Conservation (phyloP, 2,329 filamentous ascomycete species). For the Sclerotinia minor region DNA sequence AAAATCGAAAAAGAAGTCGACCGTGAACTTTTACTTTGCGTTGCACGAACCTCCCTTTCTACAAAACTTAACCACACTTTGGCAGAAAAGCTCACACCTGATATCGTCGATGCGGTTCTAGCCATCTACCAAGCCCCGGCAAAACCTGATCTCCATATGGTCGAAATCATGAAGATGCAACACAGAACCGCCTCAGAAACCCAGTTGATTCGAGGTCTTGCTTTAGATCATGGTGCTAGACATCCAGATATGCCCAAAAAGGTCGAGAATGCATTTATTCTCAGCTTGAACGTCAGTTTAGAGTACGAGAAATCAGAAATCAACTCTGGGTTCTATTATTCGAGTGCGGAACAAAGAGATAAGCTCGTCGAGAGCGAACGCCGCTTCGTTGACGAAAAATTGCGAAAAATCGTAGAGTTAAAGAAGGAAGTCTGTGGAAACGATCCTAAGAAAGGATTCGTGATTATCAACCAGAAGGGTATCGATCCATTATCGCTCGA, state of each 20-base stretch:
- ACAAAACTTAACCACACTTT: slow-evolving; percentile 92
- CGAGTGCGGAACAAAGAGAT: slow-evolving; percentile 91
- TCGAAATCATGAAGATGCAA: slow-evolving; percentile 99
- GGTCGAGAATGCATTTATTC: slow-evolving; percentile 91
- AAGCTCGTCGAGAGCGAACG: slow-evolving; percentile 98
- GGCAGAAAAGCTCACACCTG: slow-evolving; percentile 86
- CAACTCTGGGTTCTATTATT: slow-evolving; percentile 99
- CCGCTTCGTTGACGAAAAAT: slow-evolving; percentile 90
- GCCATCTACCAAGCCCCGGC: slow-evolving; percentile 85
- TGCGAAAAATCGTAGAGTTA: slow-evolving; percentile 95
- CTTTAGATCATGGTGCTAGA: slow-evolving; percentile 89
- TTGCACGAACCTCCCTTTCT: slow-evolving; percentile 89
- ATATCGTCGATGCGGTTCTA: slow-evolving; percentile 94
- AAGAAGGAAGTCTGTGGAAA: slow-evolving; percentile 97
- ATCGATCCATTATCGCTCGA: slow-evolving; percentile 96
- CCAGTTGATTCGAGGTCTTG: slow-evolving; percentile 89
- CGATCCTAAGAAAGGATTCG: slow-evolving; percentile 92
- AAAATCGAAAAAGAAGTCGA: slow-evolving; percentile 88
- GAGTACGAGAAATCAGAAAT: slow-evolving; percentile 99
- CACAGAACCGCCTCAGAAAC: slow-evolving; percentile 95
- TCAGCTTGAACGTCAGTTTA: slow-evolving; percentile 93
- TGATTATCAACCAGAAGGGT: slow-evolving; percentile 98
- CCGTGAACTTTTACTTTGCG: slow-evolving; percentile 87
- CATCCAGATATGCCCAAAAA: slow-evolving; percentile 98
- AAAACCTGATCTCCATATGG: slow-evolving; percentile 98